Base-by-base conservation (phyloP, 768 basidiomycete species). In the Lyophyllum decastes region DNA sequence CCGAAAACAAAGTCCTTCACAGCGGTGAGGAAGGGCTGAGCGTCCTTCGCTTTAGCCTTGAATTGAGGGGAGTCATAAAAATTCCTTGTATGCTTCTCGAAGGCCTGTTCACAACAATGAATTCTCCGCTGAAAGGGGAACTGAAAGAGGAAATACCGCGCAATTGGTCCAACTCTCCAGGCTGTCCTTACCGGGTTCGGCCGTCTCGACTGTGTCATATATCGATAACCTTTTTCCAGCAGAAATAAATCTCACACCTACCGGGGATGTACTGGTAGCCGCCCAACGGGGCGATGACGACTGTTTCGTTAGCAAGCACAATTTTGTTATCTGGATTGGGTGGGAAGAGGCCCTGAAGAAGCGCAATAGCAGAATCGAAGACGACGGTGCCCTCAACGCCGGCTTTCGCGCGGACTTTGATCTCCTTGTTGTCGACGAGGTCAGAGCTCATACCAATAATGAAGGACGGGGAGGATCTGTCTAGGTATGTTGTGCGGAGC, bases 221-320 rank as follows among this genome's bases (percentile, higher is more conserved):
- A 19, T 21, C n/a, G 9, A 10, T 10, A 30, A n/a, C n/a, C 35
- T 19, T 10, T 30, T n/a, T n/a, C n/a, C n/a, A n/a, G n/a, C n/a
- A 9, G 19, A 45, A 51, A 10, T 54, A 4, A 38, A 11, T 34
- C 58, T 27, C 21, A 11, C 21, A 72, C 75, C 49, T 58, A 83
- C 87, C 81, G 17, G 92, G 90, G 49, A 95, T 82, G 62, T 94
- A 95, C 72, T 94, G 91, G 72, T 94, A 95, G 2, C 91, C 90
- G 16, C 84, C 83, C 8, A 94, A 81, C 24, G 94, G 92, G 1
- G 89, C 84, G 21, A 82, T 71, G 61, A 95, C 76, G 24, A 78
- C 82, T 16, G 85, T 84, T 55, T 86, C 90, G 61, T 95, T 92
- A 2, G 93, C 93, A 16, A 95, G 85, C 6, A 77, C 78, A 63